A percentile compares a stretch with the other conserved stretches of the same genome.
phyloP scores from a whole-genome alignment of 345 rosid genomes.

The Stellera chamaejasme region DNA sequence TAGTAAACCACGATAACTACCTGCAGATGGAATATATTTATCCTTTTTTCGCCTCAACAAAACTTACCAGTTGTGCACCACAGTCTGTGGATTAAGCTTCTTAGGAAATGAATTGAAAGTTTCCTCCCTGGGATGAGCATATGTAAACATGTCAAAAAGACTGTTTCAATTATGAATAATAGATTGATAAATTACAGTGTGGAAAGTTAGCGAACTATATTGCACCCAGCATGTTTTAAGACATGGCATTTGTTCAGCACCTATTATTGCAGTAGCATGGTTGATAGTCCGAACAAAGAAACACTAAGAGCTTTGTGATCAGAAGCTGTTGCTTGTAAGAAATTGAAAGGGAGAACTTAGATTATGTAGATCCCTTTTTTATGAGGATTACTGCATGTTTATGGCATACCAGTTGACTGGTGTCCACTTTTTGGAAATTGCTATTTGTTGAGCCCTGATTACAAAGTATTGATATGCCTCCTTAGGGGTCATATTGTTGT shows the following conservation, averaged over 20 bases:
- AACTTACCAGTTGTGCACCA: conserved; percentile 77
- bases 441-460: conserved; percentile 74
- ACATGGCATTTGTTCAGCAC: background rate
- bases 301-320: background rate
- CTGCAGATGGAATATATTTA: too few relatives aligned
- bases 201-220: background rate
- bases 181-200: background rate
- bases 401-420: conserved; percentile 77
- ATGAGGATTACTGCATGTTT: background rate
- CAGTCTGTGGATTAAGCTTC: conserved; percentile 59
- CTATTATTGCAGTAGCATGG: background rate
- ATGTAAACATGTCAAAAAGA: conserved; percentile 1
- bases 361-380: background rate
- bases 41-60: background rate
- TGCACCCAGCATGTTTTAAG: background rate
- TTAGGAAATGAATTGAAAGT: conserved; percentile 47
- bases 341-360: background rate
- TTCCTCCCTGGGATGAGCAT: conserved; percentile 58
- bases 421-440: conserved; percentile 63
- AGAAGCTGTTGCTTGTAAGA: background rate
- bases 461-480: conserved; percentile 76
- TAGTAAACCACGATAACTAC: too few relatives aligned
- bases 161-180: background rate
- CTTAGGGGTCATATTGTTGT: conserved; percentile 44
- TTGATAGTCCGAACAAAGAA: background rate